Evolutionary conservation across 495 filamentous ascomycete genomes (phyloP).

Genomic region (Aspergillus avenaceus): DNA sequence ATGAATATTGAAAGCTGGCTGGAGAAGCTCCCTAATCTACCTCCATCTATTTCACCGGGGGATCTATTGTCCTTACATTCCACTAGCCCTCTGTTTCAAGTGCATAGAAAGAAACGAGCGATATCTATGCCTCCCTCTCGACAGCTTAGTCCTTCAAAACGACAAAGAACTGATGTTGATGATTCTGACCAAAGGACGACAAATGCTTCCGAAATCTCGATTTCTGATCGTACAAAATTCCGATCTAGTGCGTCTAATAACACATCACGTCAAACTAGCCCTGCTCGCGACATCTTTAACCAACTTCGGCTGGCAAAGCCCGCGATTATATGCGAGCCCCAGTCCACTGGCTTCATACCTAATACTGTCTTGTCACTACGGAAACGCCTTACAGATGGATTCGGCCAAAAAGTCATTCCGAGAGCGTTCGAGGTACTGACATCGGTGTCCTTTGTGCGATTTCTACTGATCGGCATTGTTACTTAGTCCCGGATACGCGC

Average conservation of each 20-base stretch:
- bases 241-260: neutral
- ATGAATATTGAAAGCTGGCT: constrained; percentile 1
- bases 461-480: constrained; percentile 1
- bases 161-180: neutral
- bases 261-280: constrained; percentile 3
- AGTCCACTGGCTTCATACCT: neutral
- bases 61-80: neutral
- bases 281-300: constrained; percentile 4
- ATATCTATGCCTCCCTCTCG: neutral
- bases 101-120: neutral
- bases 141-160: constrained; percentile 1
- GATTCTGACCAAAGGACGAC: neutral
- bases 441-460: neutral
- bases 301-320: constrained; percentile 3
- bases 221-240: neutral
- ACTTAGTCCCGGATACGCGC: constrained; percentile 1
- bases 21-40: neutral
- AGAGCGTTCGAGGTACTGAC: constrained; percentile 1
- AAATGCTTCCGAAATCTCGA: neutral
- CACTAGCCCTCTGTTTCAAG: neutral
- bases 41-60: neutral
- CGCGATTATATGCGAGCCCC: neutral
- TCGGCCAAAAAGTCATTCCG: neutral
- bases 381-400: neutral
- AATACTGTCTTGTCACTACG: neutral